Base-by-base conservation (phyloP, 768 basidiomycete genomes). In the Phaffia australis region DNA sequence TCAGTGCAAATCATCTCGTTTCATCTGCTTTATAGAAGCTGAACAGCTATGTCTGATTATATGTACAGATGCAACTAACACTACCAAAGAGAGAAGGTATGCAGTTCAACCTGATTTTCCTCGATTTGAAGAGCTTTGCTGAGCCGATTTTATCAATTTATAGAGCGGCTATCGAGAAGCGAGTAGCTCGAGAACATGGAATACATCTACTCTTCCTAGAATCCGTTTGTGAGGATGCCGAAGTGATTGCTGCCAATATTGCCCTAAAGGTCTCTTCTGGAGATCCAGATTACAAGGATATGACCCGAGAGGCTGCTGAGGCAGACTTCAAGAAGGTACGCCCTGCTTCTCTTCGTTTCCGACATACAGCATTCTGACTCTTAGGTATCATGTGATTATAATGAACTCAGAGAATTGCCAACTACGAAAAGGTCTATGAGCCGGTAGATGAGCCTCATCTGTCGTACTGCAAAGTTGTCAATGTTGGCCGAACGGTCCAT, bases 211-310 rank as follows among this genome's bases (percentile, higher is more conserved):
- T 99, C 69, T 99, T 97, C 77, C 83, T 99, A 56, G 95, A 99
- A 79, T 92, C 90, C 0, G 78, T 89, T 63, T 98, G 94, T 79
- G 86, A 89, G 75, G 93, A 99, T 76, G 92, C 93, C 0, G 85
- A 83, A 1, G 83, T 94, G 70, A 92, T 99, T 67, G 93, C 95
- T 0, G 86, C 93, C 23, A 99, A 99, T 73, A 85, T 99, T 52
- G 91, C 89, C 9, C 81, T 98, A 69, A 99, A 99, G 78, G 92
- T 97, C 56, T 84, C 84, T 65, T 91, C 89, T 1, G 95, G 95
- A 23, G 95, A 99, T 79, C 95, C 95, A 0, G 95, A 99, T 76
- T 99, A 99, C 79, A 87, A 88, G 73, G 86, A 89, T 72, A 87
- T 83, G 77, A 85, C 87, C 0, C 85, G 80, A 21, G 88, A 92